Percentiles rank a stretch among this genome's conserved stretches.
phyloP scores from a whole-genome alignment of 495 filamentous ascomycete genomes.

The Neurospora sp. region DNA sequence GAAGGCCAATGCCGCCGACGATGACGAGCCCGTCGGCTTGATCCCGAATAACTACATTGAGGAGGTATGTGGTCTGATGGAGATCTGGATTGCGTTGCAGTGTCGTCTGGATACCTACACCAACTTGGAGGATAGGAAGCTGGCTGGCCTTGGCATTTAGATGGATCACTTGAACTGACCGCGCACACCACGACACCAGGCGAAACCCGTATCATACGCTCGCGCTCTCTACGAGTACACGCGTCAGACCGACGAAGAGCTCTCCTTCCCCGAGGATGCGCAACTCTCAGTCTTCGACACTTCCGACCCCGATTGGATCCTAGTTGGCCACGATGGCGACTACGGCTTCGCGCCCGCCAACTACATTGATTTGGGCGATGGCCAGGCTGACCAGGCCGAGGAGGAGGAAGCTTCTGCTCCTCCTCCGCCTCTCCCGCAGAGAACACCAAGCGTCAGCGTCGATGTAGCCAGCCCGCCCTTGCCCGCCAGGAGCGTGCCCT shows the following conservation, averaged over 20 bases:
- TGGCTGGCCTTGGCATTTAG: neutral
- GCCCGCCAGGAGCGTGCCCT: conserved; percentile 21
- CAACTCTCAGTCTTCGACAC: conserved; percentile 76
- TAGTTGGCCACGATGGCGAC: conserved; percentile 75
- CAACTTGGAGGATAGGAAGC: conserved; percentile 6
- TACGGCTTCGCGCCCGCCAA: conserved; percentile 96
- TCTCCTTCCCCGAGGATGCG: conserved; percentile 89
- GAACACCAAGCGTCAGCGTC: conserved; percentile 9
- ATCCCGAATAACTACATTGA: conserved; percentile 94
- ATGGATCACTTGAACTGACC: conserved; percentile 14
- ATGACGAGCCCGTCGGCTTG: conserved; percentile 88
- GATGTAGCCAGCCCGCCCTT: conserved; percentile 26
- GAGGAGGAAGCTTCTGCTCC: conserved; percentile 15
- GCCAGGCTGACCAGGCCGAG: conserved; percentile 9
- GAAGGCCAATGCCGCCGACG: conserved; percentile 81
- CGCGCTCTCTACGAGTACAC: conserved; percentile 94
- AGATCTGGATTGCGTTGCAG: neutral
- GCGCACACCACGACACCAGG: conserved; percentile 34
- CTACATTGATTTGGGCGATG: conserved; percentile 66
- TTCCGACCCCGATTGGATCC: conserved; percentile 91
- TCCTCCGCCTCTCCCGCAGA: conserved; percentile 22
- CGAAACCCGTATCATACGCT: conserved; percentile 59
- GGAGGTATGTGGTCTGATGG: conserved; percentile 55
- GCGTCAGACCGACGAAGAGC: conserved; percentile 92
- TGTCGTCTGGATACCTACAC: neutral